Evolutionary conservation across 768 basidiomycete species (phyloP), one percentile per base, ranked within the genome.

Genomic region (Leccinum pellstonianum): DNA sequence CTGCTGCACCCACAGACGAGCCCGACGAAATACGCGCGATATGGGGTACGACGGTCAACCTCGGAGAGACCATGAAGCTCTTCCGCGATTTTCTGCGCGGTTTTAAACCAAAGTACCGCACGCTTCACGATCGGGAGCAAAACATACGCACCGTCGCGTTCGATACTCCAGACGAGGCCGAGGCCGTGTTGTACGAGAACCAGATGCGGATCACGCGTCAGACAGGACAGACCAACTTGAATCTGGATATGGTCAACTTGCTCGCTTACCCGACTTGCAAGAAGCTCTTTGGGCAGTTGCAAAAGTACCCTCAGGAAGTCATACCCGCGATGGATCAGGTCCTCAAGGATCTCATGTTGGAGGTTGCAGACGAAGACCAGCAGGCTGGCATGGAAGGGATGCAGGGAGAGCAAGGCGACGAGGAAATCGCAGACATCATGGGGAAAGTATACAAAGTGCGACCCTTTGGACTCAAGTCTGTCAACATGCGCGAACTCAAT

Each of bases 291-390:
- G 77, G 77, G 19, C 94, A 97, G 70, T 83, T 99, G 4, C 74
- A 86, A 61, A 95, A 93, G 68, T 98, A 97, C 74, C 97, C 97
- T 0, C 95, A 98, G 73, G 97, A 99, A 79, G 88, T 98, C 51
- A 83, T 99, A 52, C 96, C 97, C 2, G 93, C 92, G 23, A 95
- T 98, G 90, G 97, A 99, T 79, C 93, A 96, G 67, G 88, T 94
- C 1, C 77, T 98, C 65, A 95, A 95, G 75, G 96, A 98, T 69
- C 77, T 91, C 53, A 91, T 98, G 90, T 76, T 98, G 55, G 91
- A 93, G 65, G 70, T 90, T 47, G 93, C 91, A 0, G 92, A 95
- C 53, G 79, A 85, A 64, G 94, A 97, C 64, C 88, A 87, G 68
- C 80, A 82, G 59, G 82, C 80, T 8, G 87, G 85, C 4, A 71